Conservation (phyloP, 2,329 filamentous ascomycete genomes). For the Parascedosporium putredinis region DNA sequence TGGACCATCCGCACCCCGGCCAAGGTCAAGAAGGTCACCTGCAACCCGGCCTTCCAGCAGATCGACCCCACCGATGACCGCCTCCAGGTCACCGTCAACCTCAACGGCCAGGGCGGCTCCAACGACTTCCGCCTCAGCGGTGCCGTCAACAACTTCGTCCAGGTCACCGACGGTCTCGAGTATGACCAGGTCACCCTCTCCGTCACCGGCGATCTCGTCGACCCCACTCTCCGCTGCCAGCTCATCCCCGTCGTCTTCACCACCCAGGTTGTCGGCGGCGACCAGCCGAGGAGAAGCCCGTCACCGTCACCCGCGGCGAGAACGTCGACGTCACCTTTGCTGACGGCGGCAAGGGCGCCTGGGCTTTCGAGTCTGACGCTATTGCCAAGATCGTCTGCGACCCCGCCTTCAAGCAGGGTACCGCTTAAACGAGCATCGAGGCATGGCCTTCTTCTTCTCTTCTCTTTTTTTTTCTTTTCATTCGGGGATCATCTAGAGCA, state of each 20-base stretch:
- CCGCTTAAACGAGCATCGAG: no score
- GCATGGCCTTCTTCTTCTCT: no score
- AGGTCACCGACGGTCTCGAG: not conserved
- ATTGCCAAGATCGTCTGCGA: not conserved
- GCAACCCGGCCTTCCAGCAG: slow-evolving; percentile 5
- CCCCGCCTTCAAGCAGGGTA: not conserved
- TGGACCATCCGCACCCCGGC: not conserved
- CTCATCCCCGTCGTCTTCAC: not conserved
- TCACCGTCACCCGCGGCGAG: not conserved
- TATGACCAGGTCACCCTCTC: slow-evolving; percentile 1
- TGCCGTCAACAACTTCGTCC: not conserved
- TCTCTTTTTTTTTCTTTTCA: no score
- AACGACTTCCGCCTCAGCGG: not conserved
- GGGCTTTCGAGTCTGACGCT: not conserved
- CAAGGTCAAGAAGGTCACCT: not conserved
- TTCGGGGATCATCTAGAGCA: no score
- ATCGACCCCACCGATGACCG: not conserved
- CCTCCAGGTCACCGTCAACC: slow-evolving; percentile 1
- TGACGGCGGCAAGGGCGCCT: not conserved
- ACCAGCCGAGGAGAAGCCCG: not conserved
- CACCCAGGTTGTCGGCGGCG: not conserved
- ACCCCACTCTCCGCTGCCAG: slow-evolving; percentile 7
- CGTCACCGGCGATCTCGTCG: slow-evolving; percentile 5
- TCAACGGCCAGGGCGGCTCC: not conserved
- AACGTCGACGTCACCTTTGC: not conserved